phyloP scores from a whole-genome alignment of 441 rosid species.

The Gossypium davidsonii region DNA sequence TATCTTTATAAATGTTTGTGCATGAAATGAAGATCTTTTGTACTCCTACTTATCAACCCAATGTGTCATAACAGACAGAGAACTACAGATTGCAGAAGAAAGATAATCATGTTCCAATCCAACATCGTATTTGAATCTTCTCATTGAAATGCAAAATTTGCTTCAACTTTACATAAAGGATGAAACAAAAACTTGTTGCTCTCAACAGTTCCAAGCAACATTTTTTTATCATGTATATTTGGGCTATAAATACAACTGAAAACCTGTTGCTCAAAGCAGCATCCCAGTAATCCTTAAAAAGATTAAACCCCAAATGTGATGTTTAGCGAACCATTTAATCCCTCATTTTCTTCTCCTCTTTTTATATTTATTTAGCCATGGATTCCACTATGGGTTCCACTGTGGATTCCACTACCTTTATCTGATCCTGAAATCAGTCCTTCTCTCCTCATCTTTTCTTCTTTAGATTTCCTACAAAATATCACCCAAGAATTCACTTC shows the following conservation, averaged over 20 bases:
- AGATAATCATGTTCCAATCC: neutral
- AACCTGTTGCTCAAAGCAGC: neutral
- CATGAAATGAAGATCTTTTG: neutral
- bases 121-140: neutral
- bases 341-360: too few species aligned
- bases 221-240: neutral
- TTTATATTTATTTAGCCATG: conserved; percentile 2
- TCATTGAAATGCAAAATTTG: neutral
- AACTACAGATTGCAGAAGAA: neutral
- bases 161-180: neutral
- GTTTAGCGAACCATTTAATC: neutral
- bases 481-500: conserved; percentile 92
- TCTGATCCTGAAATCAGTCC: conserved; percentile 51
- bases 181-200: neutral
- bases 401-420: conserved; percentile 48
- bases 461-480: conserved; percentile 86
- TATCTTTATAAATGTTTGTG: too few species aligned
- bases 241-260: neutral
- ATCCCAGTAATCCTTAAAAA: neutral
- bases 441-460: conserved; percentile 82
- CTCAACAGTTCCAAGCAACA: neutral
- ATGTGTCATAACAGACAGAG: neutral
- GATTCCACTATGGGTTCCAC: neutral
- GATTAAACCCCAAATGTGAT: neutral
- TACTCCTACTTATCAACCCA: neutral